Evolutionary conservation across 2,329 filamentous ascomycete species (phyloP).

Genomic region (Sclerotinia subarctica): DNA sequence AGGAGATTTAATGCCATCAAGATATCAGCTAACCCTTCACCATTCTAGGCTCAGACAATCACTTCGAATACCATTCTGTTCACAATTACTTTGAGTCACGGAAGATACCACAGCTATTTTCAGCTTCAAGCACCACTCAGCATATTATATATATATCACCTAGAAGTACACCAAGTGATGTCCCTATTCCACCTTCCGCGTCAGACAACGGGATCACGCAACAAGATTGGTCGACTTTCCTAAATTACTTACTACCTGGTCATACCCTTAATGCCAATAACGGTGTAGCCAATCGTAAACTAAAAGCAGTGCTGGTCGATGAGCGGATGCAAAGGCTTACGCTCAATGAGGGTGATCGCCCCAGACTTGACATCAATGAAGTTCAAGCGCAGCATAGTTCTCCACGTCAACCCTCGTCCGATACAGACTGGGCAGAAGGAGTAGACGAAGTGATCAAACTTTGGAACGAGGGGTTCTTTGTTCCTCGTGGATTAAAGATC

Average conservation of each 20-base stretch:
- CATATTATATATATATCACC: constrained; percentile 25
- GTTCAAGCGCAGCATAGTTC: constrained; percentile 45
- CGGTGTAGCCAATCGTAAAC: constrained; percentile 49
- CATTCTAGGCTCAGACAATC: neutral
- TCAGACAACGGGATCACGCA: constrained; percentile 45
- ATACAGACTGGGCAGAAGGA: constrained; percentile 31
- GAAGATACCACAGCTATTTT: constrained; percentile 37
- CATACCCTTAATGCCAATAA: constrained; percentile 47
- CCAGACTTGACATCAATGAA: constrained; percentile 36
- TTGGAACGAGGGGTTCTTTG: constrained; percentile 58
- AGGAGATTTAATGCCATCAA: neutral
- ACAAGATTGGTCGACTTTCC: constrained; percentile 58
- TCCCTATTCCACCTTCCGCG: constrained; percentile 27
- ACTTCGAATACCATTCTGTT: constrained; percentile 21
- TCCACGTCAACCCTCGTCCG: constrained; percentile 28
- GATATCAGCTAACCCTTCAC: neutral
- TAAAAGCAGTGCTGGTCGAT: constrained; percentile 43
- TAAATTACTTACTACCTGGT: constrained; percentile 54
- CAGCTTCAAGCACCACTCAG: constrained; percentile 23
- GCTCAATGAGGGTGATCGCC: constrained; percentile 26
- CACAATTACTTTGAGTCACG: constrained; percentile 34
- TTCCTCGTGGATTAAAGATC: constrained; percentile 49
- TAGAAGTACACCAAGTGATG: constrained; percentile 26
- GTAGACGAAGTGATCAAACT: constrained; percentile 47
- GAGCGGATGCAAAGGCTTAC: constrained; percentile 33